Percentiles rank a stretch among this genome's conserved stretches.
phyloP scores from a whole-genome alignment of 2,329 filamentous ascomycete species.

The Penicillium sp. region DNA sequence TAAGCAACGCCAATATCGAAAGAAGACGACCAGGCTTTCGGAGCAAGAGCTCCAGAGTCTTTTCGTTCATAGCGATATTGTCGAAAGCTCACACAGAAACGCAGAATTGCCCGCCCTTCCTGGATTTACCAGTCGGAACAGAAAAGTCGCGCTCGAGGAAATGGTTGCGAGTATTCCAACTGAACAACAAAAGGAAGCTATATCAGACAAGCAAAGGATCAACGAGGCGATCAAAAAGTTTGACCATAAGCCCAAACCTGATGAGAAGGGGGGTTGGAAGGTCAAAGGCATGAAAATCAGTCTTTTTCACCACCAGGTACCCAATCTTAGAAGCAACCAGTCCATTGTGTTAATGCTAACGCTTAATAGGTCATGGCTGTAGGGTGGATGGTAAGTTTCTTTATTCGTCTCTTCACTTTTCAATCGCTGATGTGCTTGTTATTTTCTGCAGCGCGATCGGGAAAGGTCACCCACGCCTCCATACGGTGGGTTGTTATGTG shows the following conservation, averaged over 20 bases:
- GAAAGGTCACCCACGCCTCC: background rate
- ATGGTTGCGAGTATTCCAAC: background rate
- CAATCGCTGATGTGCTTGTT: background rate
- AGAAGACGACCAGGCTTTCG: background rate
- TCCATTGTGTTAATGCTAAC: background rate
- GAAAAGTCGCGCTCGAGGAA: background rate
- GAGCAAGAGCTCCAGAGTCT: background rate
- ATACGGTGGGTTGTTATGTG: background rate
- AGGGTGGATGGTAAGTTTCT: background rate
- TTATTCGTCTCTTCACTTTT: background rate
- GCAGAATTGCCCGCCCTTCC: background rate
- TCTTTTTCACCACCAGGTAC: background rate
- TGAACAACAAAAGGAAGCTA: background rate
- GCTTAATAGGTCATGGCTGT: background rate
- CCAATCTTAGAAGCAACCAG: background rate
- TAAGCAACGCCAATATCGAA: background rate
- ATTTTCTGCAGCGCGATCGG: background rate
- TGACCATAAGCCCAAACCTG: background rate
- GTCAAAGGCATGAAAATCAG: background rate
- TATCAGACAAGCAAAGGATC: background rate
- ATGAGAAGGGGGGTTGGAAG: background rate
- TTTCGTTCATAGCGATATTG: background rate
- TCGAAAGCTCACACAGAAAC: background rate
- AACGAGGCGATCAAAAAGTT: background rate
- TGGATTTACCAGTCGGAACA: background rate